Evolutionary conservation across 495 filamentous ascomycete genomes (phyloP), one percentile per base, ranked within the genome.

Genomic region (Xylaria telfairii): DNA sequence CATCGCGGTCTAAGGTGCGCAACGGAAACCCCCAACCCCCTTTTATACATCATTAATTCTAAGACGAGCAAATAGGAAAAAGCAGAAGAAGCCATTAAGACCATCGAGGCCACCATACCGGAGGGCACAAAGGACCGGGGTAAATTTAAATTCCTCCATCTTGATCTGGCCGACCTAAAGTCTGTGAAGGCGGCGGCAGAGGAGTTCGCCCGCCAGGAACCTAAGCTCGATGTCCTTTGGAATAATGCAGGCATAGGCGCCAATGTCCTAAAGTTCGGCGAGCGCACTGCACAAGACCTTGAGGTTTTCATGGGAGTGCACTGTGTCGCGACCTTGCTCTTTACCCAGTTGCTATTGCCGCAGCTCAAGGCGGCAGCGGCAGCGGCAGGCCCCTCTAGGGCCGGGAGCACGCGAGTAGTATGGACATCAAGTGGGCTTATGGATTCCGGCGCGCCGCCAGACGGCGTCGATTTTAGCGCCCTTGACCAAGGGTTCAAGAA

Each of bases 341-440:
- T 84, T 17, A 78, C 76, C 19, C 66, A 78, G 59, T 71, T 83
- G 17, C 83, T 89, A 8, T 69, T 74, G 9, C 85, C 86, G 0
- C 73, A 84, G 12, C 76, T 88, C 2, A 69, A 65, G 26, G 73
- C 76, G 12, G 80, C 30, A 42, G 81, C 81, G 3, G 81, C 81
- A 0, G 79, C 77, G 19, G 26, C 65, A 0, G 60, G 67, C 7
- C 77, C 77, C 0, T 47, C 74, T 6, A 75, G 76, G 5, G 47
- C 73, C 3, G 77, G 80, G 44, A 75, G 62, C 30, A 80, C 82
- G 8, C 76, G 84, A 4, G 80, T 86, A 8, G 75, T 82, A 57
- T 88, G 85, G 84, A 68, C 78, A n/a, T 32, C 69, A 4, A 76
- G 72, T 32, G 69, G 62, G 44, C 71, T 72, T 37, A 75, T 72